Evolutionary conservation across 2,329 filamentous ascomycete genomes (phyloP).

Genomic region (Colletotrichum musae): DNA sequence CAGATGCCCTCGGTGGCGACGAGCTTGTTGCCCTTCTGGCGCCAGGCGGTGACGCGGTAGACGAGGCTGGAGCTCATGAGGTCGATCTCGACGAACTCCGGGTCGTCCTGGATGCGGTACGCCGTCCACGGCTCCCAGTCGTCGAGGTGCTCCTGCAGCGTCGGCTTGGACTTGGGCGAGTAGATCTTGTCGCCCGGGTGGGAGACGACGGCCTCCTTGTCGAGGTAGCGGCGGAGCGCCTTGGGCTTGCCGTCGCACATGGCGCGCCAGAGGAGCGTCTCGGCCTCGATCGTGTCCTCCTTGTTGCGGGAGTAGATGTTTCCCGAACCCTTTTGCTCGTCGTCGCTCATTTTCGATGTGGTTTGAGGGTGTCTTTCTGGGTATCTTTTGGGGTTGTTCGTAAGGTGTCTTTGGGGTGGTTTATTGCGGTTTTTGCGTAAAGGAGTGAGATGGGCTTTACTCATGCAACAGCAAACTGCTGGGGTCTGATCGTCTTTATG

Average conservation of each 20-base stretch:
- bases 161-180: constrained; percentile 50
- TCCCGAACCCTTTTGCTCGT: constrained; percentile 24
- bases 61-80: constrained; percentile 52
- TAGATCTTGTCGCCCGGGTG: constrained; percentile 50
- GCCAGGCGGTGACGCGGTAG: constrained; percentile 52
- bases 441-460: no score
- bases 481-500: constrained; percentile 35
- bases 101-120: constrained; percentile 53
- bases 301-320: constrained; percentile 53
- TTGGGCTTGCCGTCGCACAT: constrained; percentile 51
- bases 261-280: constrained; percentile 52
- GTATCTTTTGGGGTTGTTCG: not conserved
- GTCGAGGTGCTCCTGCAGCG: constrained; percentile 51
- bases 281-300: constrained; percentile 53
- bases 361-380: not conserved
- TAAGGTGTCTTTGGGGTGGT: not conserved
- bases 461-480: not conserved
- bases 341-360: constrained; percentile 30
- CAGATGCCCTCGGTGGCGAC: constrained; percentile 52
- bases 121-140: constrained; percentile 53
- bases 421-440: not conserved
- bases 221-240: constrained; percentile 51
- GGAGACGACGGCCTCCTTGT: constrained; percentile 51
- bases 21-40: constrained; percentile 48
- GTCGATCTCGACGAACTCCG: constrained; percentile 55